Evolutionary conservation across 2,329 filamentous ascomycete species (phyloP).

Genomic region (Amphichorda felina): DNA sequence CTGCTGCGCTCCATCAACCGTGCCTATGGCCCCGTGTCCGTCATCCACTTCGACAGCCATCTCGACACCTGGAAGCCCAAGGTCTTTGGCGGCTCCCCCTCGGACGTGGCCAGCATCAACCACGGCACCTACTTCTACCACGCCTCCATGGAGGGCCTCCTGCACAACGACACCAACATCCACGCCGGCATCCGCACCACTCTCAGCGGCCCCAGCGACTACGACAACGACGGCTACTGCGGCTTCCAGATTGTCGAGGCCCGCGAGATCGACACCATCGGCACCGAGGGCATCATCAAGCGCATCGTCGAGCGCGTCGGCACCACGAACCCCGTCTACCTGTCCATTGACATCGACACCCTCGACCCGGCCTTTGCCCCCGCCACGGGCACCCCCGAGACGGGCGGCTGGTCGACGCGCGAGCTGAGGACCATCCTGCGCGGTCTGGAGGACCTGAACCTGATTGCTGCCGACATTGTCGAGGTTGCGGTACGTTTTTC

Average conservation of each 20-base stretch:
- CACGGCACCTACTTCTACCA: constrained; percentile 88
- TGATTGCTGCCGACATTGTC: constrained; percentile 83
- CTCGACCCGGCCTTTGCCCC: constrained; percentile 59
- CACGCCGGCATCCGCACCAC: constrained; percentile 82
- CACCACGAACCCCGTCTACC: constrained; percentile 66
- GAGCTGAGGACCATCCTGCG: constrained; percentile 77
- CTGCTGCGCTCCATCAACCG: constrained; percentile 48
- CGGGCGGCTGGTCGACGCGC: constrained; percentile 81
- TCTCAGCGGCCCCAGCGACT: constrained; percentile 65
- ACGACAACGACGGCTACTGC: constrained; percentile 76
- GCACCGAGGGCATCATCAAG: constrained; percentile 56
- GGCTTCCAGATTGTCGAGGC: constrained; percentile 75
- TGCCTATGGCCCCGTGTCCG: constrained; percentile 46
- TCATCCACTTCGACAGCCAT: constrained; percentile 53
- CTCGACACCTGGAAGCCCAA: constrained; percentile 60
- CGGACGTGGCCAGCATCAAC: constrained; percentile 65
- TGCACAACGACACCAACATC: constrained; percentile 75
- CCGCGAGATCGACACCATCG: constrained; percentile 80
- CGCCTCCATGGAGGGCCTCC: constrained; percentile 63
- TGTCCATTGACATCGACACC: constrained; percentile 74
- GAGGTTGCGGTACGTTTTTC: constrained; percentile 33
- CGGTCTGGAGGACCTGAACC: constrained; percentile 70
- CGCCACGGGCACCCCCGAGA: constrained; percentile 79
- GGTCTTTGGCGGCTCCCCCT: constrained; percentile 74
- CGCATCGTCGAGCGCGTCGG: constrained; percentile 63